Base-by-base conservation (phyloP, 1,284 basidiomycete species). In the Gymnopus androsaceus region DNA sequence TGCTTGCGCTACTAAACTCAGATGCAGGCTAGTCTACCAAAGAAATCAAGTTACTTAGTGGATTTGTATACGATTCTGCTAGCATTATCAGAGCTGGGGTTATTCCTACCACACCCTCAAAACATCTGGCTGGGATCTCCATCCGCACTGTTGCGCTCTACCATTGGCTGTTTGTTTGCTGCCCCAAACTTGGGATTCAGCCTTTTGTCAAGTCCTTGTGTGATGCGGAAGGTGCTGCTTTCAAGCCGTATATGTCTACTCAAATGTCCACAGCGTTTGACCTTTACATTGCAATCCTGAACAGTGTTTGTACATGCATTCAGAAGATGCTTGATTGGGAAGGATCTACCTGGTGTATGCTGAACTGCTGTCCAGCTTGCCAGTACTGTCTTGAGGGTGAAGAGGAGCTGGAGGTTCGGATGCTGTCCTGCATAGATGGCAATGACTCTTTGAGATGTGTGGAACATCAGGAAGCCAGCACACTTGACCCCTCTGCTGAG, bases 241-340 rank as follows among this genome's bases (percentile, higher is more conserved):
- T 52, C 50, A 28, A 44, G 21, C 19, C 37, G 4, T 52, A 52
- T 27, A 37, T 52, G 23, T 28, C 12, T 3, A 9, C 27, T 11
- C 50, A 52, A 44, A 27, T 52, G 15, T 5, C 36, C 11, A n/a
- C 40, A 6, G 50, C 50, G 2, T 52, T 7, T 23, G 50, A 52
- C 17, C 14, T 44, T 5, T 51, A 51, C 27, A 14, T 52, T 4
- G 25, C 11, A 11, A 14, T 33, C 34, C 15, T n/a, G 15, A 37
- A 25, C 9, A 15, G 19, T 19, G 34, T 44, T 21, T 14, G 30
- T 17, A 15, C 17, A 3, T 15, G 14, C 0, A 60, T 72, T 30
- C 31, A 58, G 21, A 9, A 7, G 17, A 27, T 28, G 8, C 40
- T 52, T 3, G 38, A 30, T 3, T 38, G 27, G 3, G n/a, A 52